These are phyloP conservation scores for Rhodotorula babjevae DNA, from an alignment of 768 basidiomycete genomes.

Conservation along the genomic window DNA sequence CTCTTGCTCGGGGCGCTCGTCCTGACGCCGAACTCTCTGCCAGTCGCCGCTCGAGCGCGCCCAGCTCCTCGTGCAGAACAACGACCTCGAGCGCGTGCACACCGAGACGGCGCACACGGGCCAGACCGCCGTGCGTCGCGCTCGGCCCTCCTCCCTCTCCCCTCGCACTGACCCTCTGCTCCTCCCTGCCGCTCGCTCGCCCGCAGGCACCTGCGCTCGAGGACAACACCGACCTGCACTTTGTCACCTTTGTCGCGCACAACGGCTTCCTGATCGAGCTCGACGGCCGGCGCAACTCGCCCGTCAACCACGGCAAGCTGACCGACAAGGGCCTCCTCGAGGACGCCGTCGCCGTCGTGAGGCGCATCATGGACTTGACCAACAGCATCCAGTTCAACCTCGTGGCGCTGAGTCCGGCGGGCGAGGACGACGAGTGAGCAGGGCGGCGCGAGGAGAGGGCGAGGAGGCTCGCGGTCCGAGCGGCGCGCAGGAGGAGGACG, in stretches of 20 bases:
- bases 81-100: conserved; percentile 31
- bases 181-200: conserved; percentile 49
- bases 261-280: conserved; percentile 65
- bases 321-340: conserved; percentile 29
- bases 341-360: conserved; percentile 64
- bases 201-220: conserved; percentile 60
- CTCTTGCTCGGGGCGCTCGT: background rate
- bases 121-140: conserved; percentile 19
- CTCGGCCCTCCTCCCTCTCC: conserved; percentile 52
- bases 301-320: conserved; percentile 59
- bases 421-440: conserved; percentile 33
- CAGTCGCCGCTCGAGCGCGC: conserved; percentile 35
- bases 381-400: conserved; percentile 63
- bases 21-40: too few species aligned
- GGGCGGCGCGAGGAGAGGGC: too few species aligned
- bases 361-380: conserved; percentile 55
- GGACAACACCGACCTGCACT: conserved; percentile 72
- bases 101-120: conserved; percentile 20
- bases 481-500: too few species aligned
- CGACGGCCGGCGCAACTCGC: conserved; percentile 71
- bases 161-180: conserved; percentile 54
- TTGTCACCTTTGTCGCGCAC: conserved; percentile 68
- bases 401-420: conserved; percentile 56
- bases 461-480: too few species aligned
- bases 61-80: conserved; percentile 8